These are phyloP conservation scores for Cynanchum wilfordii DNA, from an alignment of 257 asterid genomes.

Conservation along the genomic window DNA sequence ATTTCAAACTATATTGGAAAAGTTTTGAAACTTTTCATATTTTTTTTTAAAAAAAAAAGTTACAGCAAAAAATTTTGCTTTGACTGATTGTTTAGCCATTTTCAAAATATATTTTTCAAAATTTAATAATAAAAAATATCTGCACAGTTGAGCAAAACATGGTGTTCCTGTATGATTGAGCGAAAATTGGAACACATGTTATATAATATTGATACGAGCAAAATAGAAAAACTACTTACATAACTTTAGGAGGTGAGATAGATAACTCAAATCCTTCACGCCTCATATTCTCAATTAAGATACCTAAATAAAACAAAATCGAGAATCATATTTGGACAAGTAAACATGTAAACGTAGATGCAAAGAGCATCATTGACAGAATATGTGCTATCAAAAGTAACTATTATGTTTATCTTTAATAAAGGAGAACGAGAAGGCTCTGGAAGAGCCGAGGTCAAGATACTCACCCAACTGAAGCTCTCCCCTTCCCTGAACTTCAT, in stretches of 20 bases:
- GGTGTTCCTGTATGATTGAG: background rate
- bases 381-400: background rate
- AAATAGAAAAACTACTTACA: conserved; percentile 58
- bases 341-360: background rate
- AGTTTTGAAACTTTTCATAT: too few relatives aligned
- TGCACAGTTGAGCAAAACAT: background rate
- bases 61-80: too few relatives aligned
- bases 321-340: background rate
- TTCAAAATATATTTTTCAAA: too few relatives aligned
- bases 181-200: background rate
- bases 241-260: conserved; percentile 97
- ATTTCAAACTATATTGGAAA: too few relatives aligned
- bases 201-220: background rate
- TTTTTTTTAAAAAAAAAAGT: too few relatives aligned
- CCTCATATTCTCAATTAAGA: conserved; percentile 96
- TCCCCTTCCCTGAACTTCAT: conserved; percentile 99
- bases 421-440: background rate
- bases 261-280: conserved; percentile 98
- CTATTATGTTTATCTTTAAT: conserved; percentile 1
- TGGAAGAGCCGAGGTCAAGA: background rate
- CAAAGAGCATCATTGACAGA: background rate
- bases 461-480: conserved; percentile 94
- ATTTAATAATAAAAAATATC: too few relatives aligned
- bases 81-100: too few relatives aligned
- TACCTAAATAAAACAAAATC: conserved; percentile 46